Evolutionary conservation across 768 basidiomycete species (phyloP), one percentile per base, ranked within the genome.

Genomic region (Leccinum fibrillosum): DNA sequence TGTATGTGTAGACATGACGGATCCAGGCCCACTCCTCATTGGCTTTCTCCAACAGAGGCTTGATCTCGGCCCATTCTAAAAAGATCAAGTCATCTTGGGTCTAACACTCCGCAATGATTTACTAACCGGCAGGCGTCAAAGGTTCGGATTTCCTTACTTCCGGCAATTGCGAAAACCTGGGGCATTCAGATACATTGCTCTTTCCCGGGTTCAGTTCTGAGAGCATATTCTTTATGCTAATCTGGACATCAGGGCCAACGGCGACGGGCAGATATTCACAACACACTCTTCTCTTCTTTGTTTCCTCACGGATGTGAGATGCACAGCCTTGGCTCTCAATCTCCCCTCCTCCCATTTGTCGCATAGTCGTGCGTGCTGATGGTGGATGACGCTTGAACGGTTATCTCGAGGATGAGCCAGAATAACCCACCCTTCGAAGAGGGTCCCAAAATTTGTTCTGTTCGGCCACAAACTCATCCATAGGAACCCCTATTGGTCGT

Each of bases 91-190:
- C 30, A 39, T 13, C 30, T 30, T 4, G 30, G 30, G 30, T 32
- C 30, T 32, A 11, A 11, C 11, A 32, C 30, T 32, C 30, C 11
- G 11, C 30, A 23, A 11, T 8, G 35, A 42, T 6, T 13, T 9
- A 44, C 59, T 64, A n/a, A 64, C 63, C 64, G 2, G 35, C 2
- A 9, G 56, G 39, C 6, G 64, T 59, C 32, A 56, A 26, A 8
- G 52, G 50, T 23, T 56, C 54, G 0, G 35, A 25, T 23, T 47
- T 66, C 1, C 19, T 54, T 9, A 58, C 64, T 56, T 66, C 6
- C 0, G 63, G 63, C 12, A 53, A 28, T 8, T 1, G 19, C 28
- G 19, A n/a, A 45, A 64, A 21, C 5, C 5, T 32, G 10, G 10
- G 30, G 10, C 4, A 32, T 11, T 7, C 5, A 25, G 7, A 12